A percentile compares a stretch with the other conserved stretches of the same genome.
phyloP scores from a whole-genome alignment of 2,329 filamentous ascomycete species.

The Rosellinia necatrix region DNA sequence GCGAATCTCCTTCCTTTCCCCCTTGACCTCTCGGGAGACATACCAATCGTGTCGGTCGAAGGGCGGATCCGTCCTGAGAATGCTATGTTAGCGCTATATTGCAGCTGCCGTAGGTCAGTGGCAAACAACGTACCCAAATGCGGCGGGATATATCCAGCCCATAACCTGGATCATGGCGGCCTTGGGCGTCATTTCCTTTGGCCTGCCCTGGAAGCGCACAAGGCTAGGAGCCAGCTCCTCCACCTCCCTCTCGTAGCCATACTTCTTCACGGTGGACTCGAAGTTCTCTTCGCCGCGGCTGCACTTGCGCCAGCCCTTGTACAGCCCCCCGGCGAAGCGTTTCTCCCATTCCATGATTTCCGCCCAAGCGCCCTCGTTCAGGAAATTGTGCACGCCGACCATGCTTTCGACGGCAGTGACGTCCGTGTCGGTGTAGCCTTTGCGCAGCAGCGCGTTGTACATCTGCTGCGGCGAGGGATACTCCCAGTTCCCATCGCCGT shows the following conservation, averaged over 20 bases:
- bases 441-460: slow-evolving; percentile 97
- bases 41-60: slow-evolving; percentile 99
- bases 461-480: slow-evolving; percentile 99
- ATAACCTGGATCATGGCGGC: slow-evolving; percentile 81
- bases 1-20: slow-evolving; percentile 75
- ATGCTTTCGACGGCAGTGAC: slow-evolving; percentile 92
- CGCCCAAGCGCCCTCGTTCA: slow-evolving; percentile 96
- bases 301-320: slow-evolving; percentile 74
- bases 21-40: slow-evolving; percentile 73
- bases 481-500: slow-evolving; percentile 84
- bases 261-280: slow-evolving; percentile 42
- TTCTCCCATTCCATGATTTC: slow-evolving; percentile 95
- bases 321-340: slow-evolving; percentile 76
- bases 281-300: slow-evolving; percentile 73
- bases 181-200: slow-evolving; percentile 89
- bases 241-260: slow-evolving; percentile 57
- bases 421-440: slow-evolving; percentile 94
- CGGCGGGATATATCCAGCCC: slow-evolving; percentile 76
- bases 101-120: too few species aligned
- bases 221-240: slow-evolving; percentile 69
- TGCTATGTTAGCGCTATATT: neutral
- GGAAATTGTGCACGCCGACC: slow-evolving; percentile 97
- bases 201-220: slow-evolving; percentile 85
- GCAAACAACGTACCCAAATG: slow-evolving; percentile 74
- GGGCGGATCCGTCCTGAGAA: slow-evolving; percentile 73